These are phyloP conservation scores for Boletellus emodensis DNA, from an alignment of 768 basidiomycete genomes.

Conservation along the genomic window DNA sequence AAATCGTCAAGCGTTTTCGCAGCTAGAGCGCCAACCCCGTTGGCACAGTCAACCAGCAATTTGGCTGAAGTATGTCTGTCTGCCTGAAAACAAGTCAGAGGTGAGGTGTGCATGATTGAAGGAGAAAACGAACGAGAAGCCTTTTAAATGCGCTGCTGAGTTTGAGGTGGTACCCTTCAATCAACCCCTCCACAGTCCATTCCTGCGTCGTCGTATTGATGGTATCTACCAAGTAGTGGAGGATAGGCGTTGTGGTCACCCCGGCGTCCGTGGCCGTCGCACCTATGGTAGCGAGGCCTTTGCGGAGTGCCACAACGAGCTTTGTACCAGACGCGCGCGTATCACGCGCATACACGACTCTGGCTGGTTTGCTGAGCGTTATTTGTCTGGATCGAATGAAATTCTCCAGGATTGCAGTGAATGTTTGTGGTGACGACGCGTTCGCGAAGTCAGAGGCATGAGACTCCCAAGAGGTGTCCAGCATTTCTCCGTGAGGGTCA, in stretches of 20 bases:
- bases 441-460: conserved; percentile 88
- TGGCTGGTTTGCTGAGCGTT: conserved; percentile 71
- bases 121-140: conserved; percentile 62
- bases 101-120: not conserved
- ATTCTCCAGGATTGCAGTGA: conserved; percentile 58
- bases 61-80: conserved; percentile 54
- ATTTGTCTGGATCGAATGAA: conserved; percentile 67
- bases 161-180: conserved; percentile 81
- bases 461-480: conserved; percentile 87
- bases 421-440: conserved; percentile 67
- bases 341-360: conserved; percentile 88
- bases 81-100: conserved; percentile 37
- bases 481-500: conserved; percentile 96
- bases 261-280: conserved; percentile 72
- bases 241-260: conserved; percentile 87
- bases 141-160: conserved; percentile 79
- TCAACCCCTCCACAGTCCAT: conserved; percentile 74
- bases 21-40: conserved; percentile 86
- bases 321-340: conserved; percentile 83
- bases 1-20: conserved; percentile 57
- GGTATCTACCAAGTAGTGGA: conserved; percentile 90
- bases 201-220: conserved; percentile 84
- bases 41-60: conserved; percentile 94
- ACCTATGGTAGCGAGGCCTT: conserved; percentile 74
- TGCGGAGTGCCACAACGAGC: conserved; percentile 73